Evolutionary conservation across 1,284 basidiomycete genomes (phyloP), one percentile per base, ranked within the genome.

Genomic region (Ustanciosporium gigantosporum): DNA sequence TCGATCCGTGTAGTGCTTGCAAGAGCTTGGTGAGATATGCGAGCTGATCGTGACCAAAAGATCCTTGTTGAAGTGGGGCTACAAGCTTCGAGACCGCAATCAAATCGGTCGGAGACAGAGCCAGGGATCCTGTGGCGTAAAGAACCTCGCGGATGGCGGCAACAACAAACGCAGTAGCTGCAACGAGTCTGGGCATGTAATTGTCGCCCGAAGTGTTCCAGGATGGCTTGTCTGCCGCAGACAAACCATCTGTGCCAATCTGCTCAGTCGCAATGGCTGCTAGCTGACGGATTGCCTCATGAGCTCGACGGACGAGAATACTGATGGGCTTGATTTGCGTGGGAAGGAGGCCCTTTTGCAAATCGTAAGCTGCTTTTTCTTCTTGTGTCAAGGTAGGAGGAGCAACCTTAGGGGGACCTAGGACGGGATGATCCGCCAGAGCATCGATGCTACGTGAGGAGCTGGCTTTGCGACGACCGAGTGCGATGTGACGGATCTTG

Each of bases 261-360:
- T 53, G 41, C 40, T 71, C 68, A 14, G 58, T 55, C 14, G 62
- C 64, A 29, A 71, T 57, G 21, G 57, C 31, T 13, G 57, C 52
- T 15, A 71, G 35, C n/a, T 46, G 41, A 5, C 50, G 47, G 22
- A 67, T 69, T n/a, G 48, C 45, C 31, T 69, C 58, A 16, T 60
- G 40, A n/a, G 69, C 66, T 6, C 37, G 43, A 23, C 48, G 48
- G n/a, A 67, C 48, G 2, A 67, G 46, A 17, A 31, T 17, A 14
- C 41, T 46, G 44, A 69, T 42, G 4, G 64, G 37, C 5, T 27
- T 35, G 7, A 55, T 31, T 16, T 40, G 29, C 2, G 37, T 9
- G 13, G 67, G 58, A 15, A 46, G 23, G 15, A 71, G 36, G 3
- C 34, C 39, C 35, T 41, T 56, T 24, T 71, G 68, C 22, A 69